phyloP scores from a whole-genome alignment of 202 grass and related monocot species.

The Schoenoplectus tabernaemontani region DNA sequence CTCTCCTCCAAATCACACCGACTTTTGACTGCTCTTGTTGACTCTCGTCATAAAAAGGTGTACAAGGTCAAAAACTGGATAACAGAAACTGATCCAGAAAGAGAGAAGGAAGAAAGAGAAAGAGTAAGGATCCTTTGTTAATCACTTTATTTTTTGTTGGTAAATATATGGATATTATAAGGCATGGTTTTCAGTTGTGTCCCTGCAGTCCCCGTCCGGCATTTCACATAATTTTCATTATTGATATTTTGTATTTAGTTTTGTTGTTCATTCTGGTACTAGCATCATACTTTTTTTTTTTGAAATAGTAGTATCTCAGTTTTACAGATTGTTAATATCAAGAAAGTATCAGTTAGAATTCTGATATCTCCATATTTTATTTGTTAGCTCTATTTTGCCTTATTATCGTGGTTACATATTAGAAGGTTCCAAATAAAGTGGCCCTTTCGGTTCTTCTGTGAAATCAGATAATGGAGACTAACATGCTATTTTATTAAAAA shows the following conservation, averaged over 20 bases:
- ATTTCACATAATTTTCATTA: not conserved
- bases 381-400: not conserved
- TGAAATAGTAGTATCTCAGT: too few relatives aligned
- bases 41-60: conserved; percentile 92
- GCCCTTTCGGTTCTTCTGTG: not conserved
- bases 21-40: conserved; percentile 86
- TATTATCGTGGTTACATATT: not conserved
- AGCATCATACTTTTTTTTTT: not conserved
- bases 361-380: not conserved
- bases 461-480: not conserved
- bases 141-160: conserved; percentile 2
- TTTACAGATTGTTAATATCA: not conserved
- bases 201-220: conserved; percentile 5
- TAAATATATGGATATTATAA: conserved; percentile 6
- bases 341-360: not conserved
- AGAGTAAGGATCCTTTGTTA: conserved; percentile 39
- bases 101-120: conserved; percentile 77
- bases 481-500: not conserved
- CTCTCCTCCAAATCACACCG: conserved; percentile 89
- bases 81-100: conserved; percentile 80
- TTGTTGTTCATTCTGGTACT: conserved; percentile 8
- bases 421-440: not conserved
- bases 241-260: not conserved
- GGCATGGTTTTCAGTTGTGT: conserved; percentile 6
- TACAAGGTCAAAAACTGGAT: conserved; percentile 94